Conservation (phyloP, 106 monocot genomes). For the Ottelia alismoides region DNA sequence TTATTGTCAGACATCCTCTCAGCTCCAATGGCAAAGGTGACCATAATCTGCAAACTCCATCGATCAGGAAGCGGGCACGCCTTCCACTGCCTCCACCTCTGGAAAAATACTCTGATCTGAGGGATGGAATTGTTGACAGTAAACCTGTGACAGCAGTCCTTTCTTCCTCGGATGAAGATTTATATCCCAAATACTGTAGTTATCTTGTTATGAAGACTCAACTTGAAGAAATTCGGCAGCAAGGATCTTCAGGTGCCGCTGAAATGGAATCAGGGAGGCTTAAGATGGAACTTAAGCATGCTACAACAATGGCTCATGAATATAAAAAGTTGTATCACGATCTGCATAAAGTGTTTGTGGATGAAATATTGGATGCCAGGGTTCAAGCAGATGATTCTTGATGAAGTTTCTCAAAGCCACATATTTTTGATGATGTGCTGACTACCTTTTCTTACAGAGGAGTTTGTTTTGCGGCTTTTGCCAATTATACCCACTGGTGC, state of each 20-base stretch:
- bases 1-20: slow-evolving; percentile 36
- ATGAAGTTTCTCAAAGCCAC: no score
- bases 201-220: slow-evolving; percentile 39
- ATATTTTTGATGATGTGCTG: no score
- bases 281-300: not conserved
- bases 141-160: slow-evolving; percentile 19
- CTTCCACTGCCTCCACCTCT: slow-evolving; percentile 33
- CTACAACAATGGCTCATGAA: not conserved
- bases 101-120: slow-evolving; percentile 35
- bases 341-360: slow-evolving; percentile 2
- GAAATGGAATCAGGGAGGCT: slow-evolving; percentile 15
- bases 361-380: slow-evolving; percentile 4
- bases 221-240: slow-evolving; percentile 53
- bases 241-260: slow-evolving; percentile 11
- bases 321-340: slow-evolving; percentile 13
- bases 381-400: no score
- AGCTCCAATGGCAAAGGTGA: slow-evolving; percentile 6
- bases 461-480: no score
- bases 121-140: slow-evolving; percentile 22
- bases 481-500: no score
- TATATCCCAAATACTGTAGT: slow-evolving; percentile 28
- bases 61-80: slow-evolving; percentile 21
- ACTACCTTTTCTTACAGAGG: no score
- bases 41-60: slow-evolving; percentile 6
- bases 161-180: slow-evolving; percentile 8